Evolutionary conservation across 139 green algal species (phyloP).

Genomic region (Tetraselmis chui): DNA sequence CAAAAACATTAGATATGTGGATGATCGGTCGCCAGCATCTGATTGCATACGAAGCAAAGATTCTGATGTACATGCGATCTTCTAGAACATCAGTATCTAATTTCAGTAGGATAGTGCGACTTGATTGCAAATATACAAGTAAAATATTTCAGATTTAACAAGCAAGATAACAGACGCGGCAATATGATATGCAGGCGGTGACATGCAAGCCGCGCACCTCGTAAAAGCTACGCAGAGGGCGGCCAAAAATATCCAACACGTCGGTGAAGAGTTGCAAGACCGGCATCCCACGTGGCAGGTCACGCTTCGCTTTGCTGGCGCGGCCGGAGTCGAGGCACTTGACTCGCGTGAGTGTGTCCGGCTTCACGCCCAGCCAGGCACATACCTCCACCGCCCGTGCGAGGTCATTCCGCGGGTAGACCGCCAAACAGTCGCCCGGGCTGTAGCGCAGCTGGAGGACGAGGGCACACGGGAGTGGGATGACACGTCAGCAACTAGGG

Average conservation of each 20-base stretch:
- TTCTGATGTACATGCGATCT: too few relatives aligned
- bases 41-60: too few relatives aligned
- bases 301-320: not conserved
- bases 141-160: too few relatives aligned
- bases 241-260: not conserved
- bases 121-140: too few relatives aligned
- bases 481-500: too few relatives aligned
- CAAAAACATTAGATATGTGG: too few relatives aligned
- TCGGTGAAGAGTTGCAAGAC: not conserved
- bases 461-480: too few relatives aligned
- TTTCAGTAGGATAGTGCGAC: too few relatives aligned
- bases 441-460: not conserved
- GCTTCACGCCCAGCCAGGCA: not conserved
- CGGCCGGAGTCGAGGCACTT: not conserved
- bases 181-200: too few relatives aligned
- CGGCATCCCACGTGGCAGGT: not conserved
- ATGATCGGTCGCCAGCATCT: too few relatives aligned
- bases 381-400: not conserved
- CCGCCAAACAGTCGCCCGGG: constrained; percentile 1
- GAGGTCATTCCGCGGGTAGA: constrained; percentile 2
- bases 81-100: too few relatives aligned
- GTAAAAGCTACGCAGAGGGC: not conserved
- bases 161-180: too few relatives aligned
- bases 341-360: not conserved
- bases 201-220: not conserved